Percentiles rank a stretch among this genome's conserved stretches.
Evolutionary conservation across 768 basidiomycete genomes (phyloP).

Genomic region (Termitomyces sp.): DNA sequence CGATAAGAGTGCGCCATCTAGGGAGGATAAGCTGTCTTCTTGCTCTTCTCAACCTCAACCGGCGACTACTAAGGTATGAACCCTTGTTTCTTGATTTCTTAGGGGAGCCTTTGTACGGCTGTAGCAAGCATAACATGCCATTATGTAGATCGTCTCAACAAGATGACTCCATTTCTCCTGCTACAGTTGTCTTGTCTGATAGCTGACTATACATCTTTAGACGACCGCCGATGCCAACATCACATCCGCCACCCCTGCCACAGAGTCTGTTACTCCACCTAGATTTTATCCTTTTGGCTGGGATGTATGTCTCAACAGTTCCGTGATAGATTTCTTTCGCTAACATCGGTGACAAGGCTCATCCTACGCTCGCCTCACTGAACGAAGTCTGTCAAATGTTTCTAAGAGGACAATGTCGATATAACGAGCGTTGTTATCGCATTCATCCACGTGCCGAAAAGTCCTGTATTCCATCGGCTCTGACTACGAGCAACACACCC

Average conservation of each 20-base stretch:
- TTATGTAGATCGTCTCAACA: not conserved
- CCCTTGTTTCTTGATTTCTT: not conserved
- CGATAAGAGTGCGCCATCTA: not conserved
- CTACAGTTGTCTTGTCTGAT: not conserved
- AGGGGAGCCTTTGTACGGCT: not conserved
- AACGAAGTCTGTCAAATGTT: constrained; percentile 18
- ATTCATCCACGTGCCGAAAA: constrained; percentile 13
- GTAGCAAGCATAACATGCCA: not conserved
- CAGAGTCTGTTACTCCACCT: not conserved
- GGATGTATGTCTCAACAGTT: constrained; percentile 10
- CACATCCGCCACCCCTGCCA: not conserved
- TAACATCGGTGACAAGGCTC: constrained; percentile 23
- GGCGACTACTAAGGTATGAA: not conserved
- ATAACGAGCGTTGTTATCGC: not conserved
- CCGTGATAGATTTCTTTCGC: not conserved
- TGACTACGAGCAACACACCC: not conserved
- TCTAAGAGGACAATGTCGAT: not conserved
- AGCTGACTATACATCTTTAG: not conserved
- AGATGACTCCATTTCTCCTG: not conserved
- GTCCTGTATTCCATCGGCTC: not conserved
- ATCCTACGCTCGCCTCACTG: constrained; percentile 24
- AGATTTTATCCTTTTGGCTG: constrained; percentile 16
- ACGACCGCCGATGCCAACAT: not conserved
- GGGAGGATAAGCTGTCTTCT: not conserved
- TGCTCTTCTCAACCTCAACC: no score